Evolutionary conservation across 768 basidiomycete genomes (phyloP), one percentile per base, ranked within the genome.

Genomic region (Trametes meyenii): DNA sequence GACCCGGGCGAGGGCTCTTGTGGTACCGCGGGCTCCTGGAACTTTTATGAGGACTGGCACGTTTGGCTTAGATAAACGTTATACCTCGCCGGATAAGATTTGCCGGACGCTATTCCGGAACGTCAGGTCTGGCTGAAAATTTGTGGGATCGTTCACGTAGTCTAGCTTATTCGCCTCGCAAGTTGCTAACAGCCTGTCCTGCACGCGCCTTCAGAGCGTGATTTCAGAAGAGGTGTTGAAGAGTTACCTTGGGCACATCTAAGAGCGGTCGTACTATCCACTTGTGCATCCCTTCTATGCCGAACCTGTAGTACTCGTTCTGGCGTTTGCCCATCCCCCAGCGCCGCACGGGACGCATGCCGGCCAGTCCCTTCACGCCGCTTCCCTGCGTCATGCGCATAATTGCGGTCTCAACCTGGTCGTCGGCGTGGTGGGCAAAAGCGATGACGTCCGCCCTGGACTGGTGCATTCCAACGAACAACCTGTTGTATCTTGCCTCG

Each of bases 101-200:
- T 83, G 77, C n/a, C 92, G 85, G 38, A 94, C 79, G 17, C 84
- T 82, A 72, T 94, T 94, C 17, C 92, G 81, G 38, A 85, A 72
- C 0, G 92, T 92, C 43, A 90, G 60, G 5, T 80, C 79, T 2
- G 91, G 89, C 65, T 92, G 86, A 58, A 87, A 85, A 69, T 94
- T 94, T 17, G 90, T 89, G 0, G 75, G 72, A 68, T 94, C 92
- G 19, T 76, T 74, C 43, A 88, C 78, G 71, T 87, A 94, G 59
- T 79, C 75, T 8, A 93, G 71, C 0, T 73, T 70, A 63, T 91
- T 77, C 12, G 75, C 83, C 46, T 86, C 80, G 65, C 92, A 94
- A 0, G 92, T 94, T 8, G 86, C 88, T 1, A 94, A 73, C n/a
- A 94, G 83, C 60, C 91, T 85, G 55, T 89, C 85, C 92, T 94